Base-by-base conservation (phyloP, 352 stramenopile species). In the Bremia lactucae region DNA sequence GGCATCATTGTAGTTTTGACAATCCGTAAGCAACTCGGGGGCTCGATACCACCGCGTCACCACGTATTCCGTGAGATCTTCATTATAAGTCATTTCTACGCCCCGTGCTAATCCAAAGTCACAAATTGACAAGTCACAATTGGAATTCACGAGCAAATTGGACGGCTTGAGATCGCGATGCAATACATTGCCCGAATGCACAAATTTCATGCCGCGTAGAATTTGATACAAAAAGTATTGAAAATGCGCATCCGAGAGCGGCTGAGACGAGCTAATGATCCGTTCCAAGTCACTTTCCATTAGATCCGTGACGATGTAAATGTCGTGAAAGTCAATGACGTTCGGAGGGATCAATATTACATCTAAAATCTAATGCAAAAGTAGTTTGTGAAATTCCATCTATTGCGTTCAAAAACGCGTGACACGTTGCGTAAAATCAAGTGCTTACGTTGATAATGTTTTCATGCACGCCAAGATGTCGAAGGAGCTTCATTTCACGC, bases 161-260 rank as follows among this genome's bases (percentile, higher is more conserved):
- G 79, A 87, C 6, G 83, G 82, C 58, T 95, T 95, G 9, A 95
- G 61, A 29, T 95, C 83, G 1, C 84, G 76, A 52, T 91, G 79
- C 8, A 91, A 57, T 76, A 99, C 94, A 46, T 96, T 96, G 0
- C 85, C 92, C 20, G 87, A 98, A 76, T 99, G 96, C 56, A 98
- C 95, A 50, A 97, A 98, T 63, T 98, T 96, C 36, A 98, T 84
- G 3, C 94, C 94, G 20, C 90, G 77, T 9, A 99, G 68, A 38
- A 95, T 81, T 52, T 95, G 83, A 55, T 93, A 94, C 41, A 94
- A 50, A 49, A 94, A 94, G 50, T 92, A 95, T 58, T 92, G 82
- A 40, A 92, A 83, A 36, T 95, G 83, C 20, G 74, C 78, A 48
- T 94, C 82, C 16, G 76, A 89, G 23, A 95, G 77, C 15, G 68